phyloP scores from a whole-genome alignment of 179 eudicot species.

The Camellia oleifera region DNA sequence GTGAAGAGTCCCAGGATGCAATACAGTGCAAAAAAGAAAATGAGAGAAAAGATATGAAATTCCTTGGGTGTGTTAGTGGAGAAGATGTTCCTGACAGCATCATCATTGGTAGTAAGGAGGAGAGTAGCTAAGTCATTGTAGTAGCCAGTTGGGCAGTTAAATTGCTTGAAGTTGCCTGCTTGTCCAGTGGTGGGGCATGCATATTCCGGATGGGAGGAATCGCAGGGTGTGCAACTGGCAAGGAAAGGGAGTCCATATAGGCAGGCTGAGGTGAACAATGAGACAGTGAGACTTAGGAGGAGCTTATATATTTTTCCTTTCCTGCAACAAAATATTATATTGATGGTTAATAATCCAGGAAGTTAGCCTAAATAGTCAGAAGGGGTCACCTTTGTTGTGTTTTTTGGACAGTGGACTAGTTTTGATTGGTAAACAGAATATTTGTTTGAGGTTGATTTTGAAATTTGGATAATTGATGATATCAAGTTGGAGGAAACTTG shows the following conservation, averaged over 20 bases:
- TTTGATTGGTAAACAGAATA: neutral
- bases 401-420: neutral
- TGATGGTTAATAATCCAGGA: slow-evolving; percentile 7
- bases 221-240: slow-evolving; percentile 69
- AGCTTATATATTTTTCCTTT: slow-evolving; percentile 80
- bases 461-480: neutral
- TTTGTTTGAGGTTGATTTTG: neutral
- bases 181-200: slow-evolving; percentile 68
- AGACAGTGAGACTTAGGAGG: slow-evolving; percentile 61
- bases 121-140: slow-evolving; percentile 93
- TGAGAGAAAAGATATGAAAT: slow-evolving; percentile 47
- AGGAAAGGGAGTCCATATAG: slow-evolving; percentile 84
- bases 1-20: slow-evolving; percentile 76
- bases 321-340: slow-evolving; percentile 41
- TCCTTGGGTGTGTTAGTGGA: slow-evolving; percentile 72
- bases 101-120: slow-evolving; percentile 83
- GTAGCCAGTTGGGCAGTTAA: slow-evolving; percentile 84
- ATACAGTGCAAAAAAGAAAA: slow-evolving; percentile 63
- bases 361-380: neutral
- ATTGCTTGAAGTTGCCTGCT: slow-evolving; percentile 87
- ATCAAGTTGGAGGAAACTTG: neutral
- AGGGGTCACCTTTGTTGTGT: neutral
- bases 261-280: slow-evolving; percentile 81
- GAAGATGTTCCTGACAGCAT: slow-evolving; percentile 82
- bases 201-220: slow-evolving; percentile 39